phyloP scores from a whole-genome alignment of 768 basidiomycete species.

The Cantharellus cinnabarinus region DNA sequence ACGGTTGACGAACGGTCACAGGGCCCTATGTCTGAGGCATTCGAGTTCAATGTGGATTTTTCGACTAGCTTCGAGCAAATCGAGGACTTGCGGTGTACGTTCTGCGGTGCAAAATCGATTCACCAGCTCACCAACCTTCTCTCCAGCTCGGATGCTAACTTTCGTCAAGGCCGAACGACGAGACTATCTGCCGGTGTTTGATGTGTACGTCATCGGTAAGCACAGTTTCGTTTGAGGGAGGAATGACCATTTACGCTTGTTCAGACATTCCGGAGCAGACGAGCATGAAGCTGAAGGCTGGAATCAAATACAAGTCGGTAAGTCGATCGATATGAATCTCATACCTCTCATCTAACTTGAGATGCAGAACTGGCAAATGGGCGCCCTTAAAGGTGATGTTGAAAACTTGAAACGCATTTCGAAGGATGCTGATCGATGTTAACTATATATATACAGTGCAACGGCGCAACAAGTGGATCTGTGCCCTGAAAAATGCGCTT shows the following conservation, averaged over 20 bases:
- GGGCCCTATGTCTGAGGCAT: slow-evolving; percentile 65
- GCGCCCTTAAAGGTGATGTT: slow-evolving; percentile 37
- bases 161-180: slow-evolving; percentile 53
- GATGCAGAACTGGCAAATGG: slow-evolving; percentile 48
- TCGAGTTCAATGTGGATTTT: slow-evolving; percentile 64
- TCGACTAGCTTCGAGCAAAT: slow-evolving; percentile 64
- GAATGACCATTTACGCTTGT: slow-evolving; percentile 2
- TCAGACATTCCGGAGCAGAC: slow-evolving; percentile 61
- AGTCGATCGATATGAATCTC: neutral
- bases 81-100: slow-evolving; percentile 27
- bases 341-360: neutral
- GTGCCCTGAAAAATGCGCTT: slow-evolving; percentile 55
- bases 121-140: neutral
- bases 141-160: slow-evolving; percentile 51
- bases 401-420: too few relatives aligned
- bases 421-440: neutral
- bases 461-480: slow-evolving; percentile 83
- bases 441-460: slow-evolving; percentile 25
- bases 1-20: slow-evolving; percentile 51
- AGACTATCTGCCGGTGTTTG: slow-evolving; percentile 59
- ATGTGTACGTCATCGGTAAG: slow-evolving; percentile 44
- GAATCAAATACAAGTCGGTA: slow-evolving; percentile 59
- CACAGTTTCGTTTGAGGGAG: neutral
- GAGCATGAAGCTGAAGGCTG: slow-evolving; percentile 53
- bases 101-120: neutral